Conservation (phyloP, 169 alveolate species). For the Plasmodium cynomolgi region DNA sequence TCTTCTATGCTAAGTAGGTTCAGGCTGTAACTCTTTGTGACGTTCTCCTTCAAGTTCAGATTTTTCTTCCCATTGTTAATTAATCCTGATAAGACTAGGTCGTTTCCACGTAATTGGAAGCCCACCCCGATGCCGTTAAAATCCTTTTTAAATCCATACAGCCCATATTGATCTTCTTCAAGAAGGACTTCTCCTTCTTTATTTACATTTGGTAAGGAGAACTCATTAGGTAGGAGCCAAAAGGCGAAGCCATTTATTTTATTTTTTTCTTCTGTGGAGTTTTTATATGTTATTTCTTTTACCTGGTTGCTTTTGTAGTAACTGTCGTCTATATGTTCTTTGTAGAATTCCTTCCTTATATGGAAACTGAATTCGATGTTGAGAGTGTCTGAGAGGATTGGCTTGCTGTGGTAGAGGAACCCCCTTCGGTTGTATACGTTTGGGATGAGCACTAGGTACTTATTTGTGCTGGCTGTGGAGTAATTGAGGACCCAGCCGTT, state of each 20-base stretch:
- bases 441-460: slow-evolving; percentile 54
- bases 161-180: slow-evolving; percentile 18
- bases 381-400: slow-evolving; percentile 24
- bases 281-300: slow-evolving; percentile 12
- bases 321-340: slow-evolving; percentile 13
- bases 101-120: slow-evolving; percentile 29
- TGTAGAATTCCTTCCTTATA: slow-evolving; percentile 1
- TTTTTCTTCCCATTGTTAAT: slow-evolving; percentile 23
- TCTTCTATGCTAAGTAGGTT: neutral
- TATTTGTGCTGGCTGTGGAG: slow-evolving; percentile 29
- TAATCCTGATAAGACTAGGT: slow-evolving; percentile 13
- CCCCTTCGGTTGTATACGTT: slow-evolving; percentile 68
- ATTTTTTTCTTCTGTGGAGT: slow-evolving; percentile 1
- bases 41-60: neutral
- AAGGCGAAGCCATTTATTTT: slow-evolving; percentile 59
- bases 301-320: slow-evolving; percentile 14
- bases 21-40: neutral
- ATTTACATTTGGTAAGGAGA: neutral
- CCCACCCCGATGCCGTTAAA: slow-evolving; percentile 53
- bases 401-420: slow-evolving; percentile 10
- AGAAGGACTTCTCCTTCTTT: neutral
- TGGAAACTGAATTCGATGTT: slow-evolving; percentile 16
- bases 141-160: slow-evolving; percentile 42
- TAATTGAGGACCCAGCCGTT: slow-evolving; percentile 58
- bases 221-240: slow-evolving; percentile 27